Percentiles rank a stretch among this genome's conserved stretches.
Conservation (phyloP, 1,284 basidiomycete genomes). For the Apiotrichum veenhuisii region DNA sequence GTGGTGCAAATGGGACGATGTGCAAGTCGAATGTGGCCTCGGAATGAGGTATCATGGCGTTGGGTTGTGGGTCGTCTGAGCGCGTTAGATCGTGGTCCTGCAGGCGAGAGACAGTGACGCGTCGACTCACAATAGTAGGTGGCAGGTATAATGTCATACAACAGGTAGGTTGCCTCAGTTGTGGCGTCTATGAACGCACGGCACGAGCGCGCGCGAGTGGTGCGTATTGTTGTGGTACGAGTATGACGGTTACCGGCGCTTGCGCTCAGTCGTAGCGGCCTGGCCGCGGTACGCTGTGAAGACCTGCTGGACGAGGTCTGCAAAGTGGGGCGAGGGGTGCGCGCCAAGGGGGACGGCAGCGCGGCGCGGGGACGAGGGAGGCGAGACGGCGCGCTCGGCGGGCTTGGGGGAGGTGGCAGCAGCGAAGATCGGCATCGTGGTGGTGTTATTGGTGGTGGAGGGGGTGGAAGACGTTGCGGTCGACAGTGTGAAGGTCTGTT, state of each 20-base stretch:
- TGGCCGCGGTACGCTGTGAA: constrained; percentile 25
- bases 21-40: no score
- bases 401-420: neutral
- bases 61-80: neutral
- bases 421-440: neutral
- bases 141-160: neutral
- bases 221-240: neutral
- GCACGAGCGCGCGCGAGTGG: neutral
- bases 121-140: neutral
- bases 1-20: no score
- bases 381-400: neutral
- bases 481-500: neutral
- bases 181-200: neutral
- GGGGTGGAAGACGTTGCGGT: neutral
- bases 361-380: neutral
- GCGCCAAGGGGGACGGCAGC: constrained; percentile 2
- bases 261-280: neutral
- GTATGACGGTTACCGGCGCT: neutral
- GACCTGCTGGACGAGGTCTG: constrained; percentile 34
- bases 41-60: no score
- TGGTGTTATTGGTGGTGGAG: neutral
- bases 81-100: neutral
- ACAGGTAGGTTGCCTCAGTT: neutral
- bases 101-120: neutral
- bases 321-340: constrained; percentile 41